Base-by-base conservation (phyloP, 768 basidiomycete genomes). In the Hygrophoropsis aurantiaca region DNA sequence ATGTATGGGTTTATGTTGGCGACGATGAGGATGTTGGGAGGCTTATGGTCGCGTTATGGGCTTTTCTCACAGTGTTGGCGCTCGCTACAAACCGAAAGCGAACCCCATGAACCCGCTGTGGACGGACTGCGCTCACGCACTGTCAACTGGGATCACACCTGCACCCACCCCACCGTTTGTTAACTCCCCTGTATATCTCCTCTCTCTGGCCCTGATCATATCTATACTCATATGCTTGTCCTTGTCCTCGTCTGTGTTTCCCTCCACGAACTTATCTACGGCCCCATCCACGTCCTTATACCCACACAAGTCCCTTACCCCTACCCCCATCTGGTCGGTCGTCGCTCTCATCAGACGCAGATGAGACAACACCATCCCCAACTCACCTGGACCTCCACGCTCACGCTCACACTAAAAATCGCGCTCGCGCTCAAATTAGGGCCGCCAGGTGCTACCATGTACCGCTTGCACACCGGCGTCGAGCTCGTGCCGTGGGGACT, bases 391-490 rank as follows among this genome's bases (percentile, higher is more conserved):
- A 58, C 13, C 50, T 13, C 27, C 27, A 6, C 27, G 13, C 13
- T 13, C 53, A 44, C 23, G 58, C 13, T 51, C 38, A 11, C 41
- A 23, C 43, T 69, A 65, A 0, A 58, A 64, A 23, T 65, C 60
- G 42, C 60, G 59, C 4, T 64, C 67, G 7, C 56, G 51, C 27
- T 55, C 64, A 43, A 53, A 54, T 40, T 81, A 0, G 87, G 84
- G 2, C 80, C 85, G 8, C 88, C 89, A 0, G 92, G 75, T 1
- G 90, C 90, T 25, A 92, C 90, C 0, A 90, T 92, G 60, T 93
- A 92, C 32, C 90, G 27, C 27, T 93, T 93, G 50, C 90, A 54
- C 27, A 30, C 27, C 6, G 27, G 27, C 27, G 27, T 30, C 27
- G 27, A 13, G 27, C n/a, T n/a, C n/a, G n/a, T n/a, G n/a, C n/a